Conservation (phyloP, 805 yeast genomes). For the Candida peoriensis region DNA sequence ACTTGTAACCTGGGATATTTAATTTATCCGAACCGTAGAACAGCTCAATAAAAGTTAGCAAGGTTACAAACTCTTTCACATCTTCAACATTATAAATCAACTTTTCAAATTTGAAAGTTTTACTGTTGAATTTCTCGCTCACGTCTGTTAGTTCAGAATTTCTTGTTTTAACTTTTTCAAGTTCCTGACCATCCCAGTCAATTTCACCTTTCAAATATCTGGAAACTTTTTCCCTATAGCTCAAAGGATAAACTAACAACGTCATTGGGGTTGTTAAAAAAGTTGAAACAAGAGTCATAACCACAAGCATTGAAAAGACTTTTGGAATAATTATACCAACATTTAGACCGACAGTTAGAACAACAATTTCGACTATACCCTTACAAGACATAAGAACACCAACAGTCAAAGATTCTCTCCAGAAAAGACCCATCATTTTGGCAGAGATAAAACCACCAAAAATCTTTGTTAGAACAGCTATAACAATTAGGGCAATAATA, state of each 20-base stretch:
- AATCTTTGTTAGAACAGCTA: conserved; percentile 67
- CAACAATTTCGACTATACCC: conserved; percentile 84
- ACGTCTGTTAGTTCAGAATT: conserved; percentile 11
- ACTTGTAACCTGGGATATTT: conserved; percentile 19
- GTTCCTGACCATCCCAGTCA: conserved; percentile 26
- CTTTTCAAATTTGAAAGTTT: conserved; percentile 12
- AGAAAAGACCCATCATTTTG: conserved; percentile 51
- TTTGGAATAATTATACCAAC: conserved; percentile 62
- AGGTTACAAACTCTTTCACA: conserved; percentile 18
- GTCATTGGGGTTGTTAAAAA: conserved; percentile 79
- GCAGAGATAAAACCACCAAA: conserved; percentile 66
- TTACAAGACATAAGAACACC: conserved; percentile 85
- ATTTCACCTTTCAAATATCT: conserved; percentile 24
- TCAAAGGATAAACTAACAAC: conserved; percentile 52
- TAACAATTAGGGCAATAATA: conserved; percentile 56
- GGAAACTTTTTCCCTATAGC: conserved; percentile 49
- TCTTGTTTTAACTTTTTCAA: conserved; percentile 9
- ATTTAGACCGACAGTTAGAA: conserved; percentile 64
- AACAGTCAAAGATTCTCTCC: conserved; percentile 73
- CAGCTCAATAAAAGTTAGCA: conserved; percentile 19
- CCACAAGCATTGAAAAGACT: conserved; percentile 74
- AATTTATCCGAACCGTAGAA: conserved; percentile 24
- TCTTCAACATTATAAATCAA: conserved; percentile 22
- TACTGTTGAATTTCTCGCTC: conserved; percentile 6
- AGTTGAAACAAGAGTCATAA: conserved; percentile 77